Evolutionary conservation across 2,329 filamentous ascomycete species (phyloP).

Genomic region (Colletotrichum graminicola): DNA sequence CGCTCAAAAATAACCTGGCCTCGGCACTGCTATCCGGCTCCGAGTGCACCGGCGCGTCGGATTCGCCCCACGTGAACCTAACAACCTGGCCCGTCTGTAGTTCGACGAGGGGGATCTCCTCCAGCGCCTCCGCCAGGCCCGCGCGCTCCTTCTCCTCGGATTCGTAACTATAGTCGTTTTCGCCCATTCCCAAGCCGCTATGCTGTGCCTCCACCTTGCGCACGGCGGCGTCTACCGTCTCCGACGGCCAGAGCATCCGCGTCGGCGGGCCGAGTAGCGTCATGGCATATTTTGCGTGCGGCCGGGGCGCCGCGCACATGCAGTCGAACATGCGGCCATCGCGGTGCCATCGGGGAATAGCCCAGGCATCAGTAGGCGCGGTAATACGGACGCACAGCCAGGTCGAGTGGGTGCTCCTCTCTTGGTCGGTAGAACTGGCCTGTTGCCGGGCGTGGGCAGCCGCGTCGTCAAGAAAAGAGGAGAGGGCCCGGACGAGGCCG

Average conservation of each 20-base stretch:
- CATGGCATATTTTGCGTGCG: constrained; percentile 39
- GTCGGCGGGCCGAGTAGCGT: constrained; percentile 37
- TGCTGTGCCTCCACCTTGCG: neutral
- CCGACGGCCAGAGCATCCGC: constrained; percentile 9
- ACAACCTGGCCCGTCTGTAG: constrained; percentile 25
- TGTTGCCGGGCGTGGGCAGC: neutral
- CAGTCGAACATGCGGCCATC: constrained; percentile 39
- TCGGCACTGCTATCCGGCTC: constrained; percentile 31
- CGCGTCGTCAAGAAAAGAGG: neutral
- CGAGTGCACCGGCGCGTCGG: constrained; percentile 34
- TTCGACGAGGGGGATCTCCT: neutral
- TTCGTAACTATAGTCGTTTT: no score
- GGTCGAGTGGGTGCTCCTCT: constrained; percentile 15
- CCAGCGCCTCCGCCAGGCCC: constrained; percentile 8
- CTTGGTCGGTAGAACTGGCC: neutral
- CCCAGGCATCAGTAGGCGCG: constrained; percentile 12
- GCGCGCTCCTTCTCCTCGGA: neutral
- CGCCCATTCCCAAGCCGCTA: neutral
- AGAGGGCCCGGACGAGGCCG: neutral
- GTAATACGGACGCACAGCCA: constrained; percentile 33
- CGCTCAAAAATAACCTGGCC: constrained; percentile 29
- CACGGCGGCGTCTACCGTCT: neutral
- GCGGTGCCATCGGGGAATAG: constrained; percentile 34
- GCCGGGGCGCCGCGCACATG: constrained; percentile 5
- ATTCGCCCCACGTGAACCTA: constrained; percentile 33